Percentiles rank a stretch among this genome's conserved stretches.
Evolutionary conservation across 2,329 filamentous ascomycete genomes (phyloP).

Genomic region (Lachnellula arida): DNA sequence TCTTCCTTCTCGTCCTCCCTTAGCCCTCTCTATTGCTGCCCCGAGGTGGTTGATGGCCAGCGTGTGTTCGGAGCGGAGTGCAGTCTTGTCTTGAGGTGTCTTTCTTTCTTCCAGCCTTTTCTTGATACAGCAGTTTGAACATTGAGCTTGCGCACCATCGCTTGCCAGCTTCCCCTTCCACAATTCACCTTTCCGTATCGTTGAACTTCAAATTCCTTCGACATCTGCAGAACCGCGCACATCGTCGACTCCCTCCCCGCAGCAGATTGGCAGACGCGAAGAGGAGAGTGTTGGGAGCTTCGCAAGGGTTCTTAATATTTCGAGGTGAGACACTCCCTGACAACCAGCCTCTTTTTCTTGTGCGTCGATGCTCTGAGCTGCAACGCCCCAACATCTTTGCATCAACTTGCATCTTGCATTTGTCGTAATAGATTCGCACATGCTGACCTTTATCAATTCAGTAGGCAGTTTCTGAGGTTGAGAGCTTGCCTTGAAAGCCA

Average conservation of each 20-base stretch:
- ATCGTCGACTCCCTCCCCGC: conserved; percentile 10
- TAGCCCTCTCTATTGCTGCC: conserved; percentile 3
- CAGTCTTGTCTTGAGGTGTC: conserved; percentile 17
- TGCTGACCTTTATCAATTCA: conserved; percentile 19
- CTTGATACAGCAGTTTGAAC: conserved; percentile 18
- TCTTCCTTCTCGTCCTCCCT: conserved; percentile 4
- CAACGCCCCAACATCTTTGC: conserved; percentile 7
- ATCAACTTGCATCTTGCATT: conserved; percentile 3
- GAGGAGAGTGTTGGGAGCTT: conserved; percentile 14
- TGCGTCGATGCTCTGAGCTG: conserved; percentile 23
- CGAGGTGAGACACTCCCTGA: conserved; percentile 27
- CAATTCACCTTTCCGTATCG: conserved; percentile 6
- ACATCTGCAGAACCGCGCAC: conserved; percentile 8
- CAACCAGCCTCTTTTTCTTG: conserved; percentile 24
- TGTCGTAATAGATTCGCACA: conserved; percentile 11
- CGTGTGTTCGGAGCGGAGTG: conserved; percentile 14
- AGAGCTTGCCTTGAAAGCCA: conserved; percentile 18
- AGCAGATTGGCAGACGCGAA: conserved; percentile 9
- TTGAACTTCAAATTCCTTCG: conserved; percentile 2
- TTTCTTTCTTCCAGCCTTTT: conserved; percentile 26
- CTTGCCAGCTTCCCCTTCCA: conserved; percentile 16
- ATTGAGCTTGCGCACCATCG: conserved; percentile 23
- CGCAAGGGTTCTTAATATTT: conserved; percentile 16
- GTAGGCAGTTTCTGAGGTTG: conserved; percentile 16
- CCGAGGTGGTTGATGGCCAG: conserved; percentile 26